A percentile compares a stretch with the other conserved stretches of the same genome.
Evolutionary conservation across 1,139 yeast species (phyloP).

Genomic region (Geotrichum aggregatum): DNA sequence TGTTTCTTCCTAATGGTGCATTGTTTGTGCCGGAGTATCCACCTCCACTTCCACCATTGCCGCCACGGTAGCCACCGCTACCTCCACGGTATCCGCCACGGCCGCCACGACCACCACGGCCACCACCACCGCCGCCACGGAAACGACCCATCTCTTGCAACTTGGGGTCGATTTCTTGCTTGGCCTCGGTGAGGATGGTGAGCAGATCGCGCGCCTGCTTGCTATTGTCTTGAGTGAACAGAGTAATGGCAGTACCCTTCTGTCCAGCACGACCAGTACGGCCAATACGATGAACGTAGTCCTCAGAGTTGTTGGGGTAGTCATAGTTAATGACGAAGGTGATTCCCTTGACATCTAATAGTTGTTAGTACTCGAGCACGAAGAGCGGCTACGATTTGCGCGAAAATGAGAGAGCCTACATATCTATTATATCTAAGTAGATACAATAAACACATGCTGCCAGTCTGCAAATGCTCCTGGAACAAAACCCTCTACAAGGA

Average conservation of each 20-base stretch:
- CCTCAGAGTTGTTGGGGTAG: conserved; percentile 97
- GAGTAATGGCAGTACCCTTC: conserved; percentile 89
- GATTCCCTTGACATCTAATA: conserved; percentile 93
- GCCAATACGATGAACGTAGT: conserved; percentile 92
- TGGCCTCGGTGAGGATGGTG: conserved; percentile 90
- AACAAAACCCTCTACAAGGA: conserved; percentile 9
- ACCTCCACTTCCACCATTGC: conserved; percentile 48
- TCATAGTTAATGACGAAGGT: conserved; percentile 89
- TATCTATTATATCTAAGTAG: conserved; percentile 11
- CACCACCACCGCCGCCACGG: conserved; percentile 45
- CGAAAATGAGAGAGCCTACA: conserved; percentile 3
- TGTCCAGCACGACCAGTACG: conserved; percentile 99
- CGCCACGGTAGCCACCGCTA: conserved; percentile 48
- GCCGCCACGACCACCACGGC: conserved; percentile 52
- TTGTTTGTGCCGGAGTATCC: conserved; percentile 31
- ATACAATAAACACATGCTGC: conserved; percentile 6
- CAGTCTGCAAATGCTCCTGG: conserved; percentile 5
- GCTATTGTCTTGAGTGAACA: conserved; percentile 84
- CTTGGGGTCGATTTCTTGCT: conserved; percentile 68
- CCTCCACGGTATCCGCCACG: conserved; percentile 55
- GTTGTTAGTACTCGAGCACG: not conserved
- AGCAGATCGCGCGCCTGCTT: conserved; percentile 88
- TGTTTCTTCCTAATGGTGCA: conserved; percentile 19
- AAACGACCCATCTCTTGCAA: conserved; percentile 49
- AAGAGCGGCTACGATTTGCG: not conserved